A percentile compares a stretch with the other conserved stretches of the same genome.
Evolutionary conservation across 139 green algal genomes (phyloP).

Genomic region (Dunaliella primolecta): DNA sequence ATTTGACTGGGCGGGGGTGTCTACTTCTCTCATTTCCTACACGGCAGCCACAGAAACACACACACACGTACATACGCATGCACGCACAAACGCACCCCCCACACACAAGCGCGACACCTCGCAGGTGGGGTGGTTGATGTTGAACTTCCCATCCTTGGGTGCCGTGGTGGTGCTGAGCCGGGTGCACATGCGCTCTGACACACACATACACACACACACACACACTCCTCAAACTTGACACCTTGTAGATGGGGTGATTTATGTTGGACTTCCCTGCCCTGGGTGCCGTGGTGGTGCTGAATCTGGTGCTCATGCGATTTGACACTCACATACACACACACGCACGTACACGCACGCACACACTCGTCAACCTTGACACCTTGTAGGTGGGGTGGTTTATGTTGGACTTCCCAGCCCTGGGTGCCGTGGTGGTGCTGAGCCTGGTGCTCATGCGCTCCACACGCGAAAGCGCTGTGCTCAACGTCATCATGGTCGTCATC

Average conservation of each 20-base stretch:
- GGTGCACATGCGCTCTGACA: conserved; percentile 64
- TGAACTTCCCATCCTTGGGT: conserved; percentile 61
- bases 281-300: conserved; percentile 38
- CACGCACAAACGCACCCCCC: neutral
- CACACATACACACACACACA: neutral
- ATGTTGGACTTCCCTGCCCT: conserved; percentile 66
- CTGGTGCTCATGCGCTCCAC: conserved; percentile 66
- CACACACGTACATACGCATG: neutral
- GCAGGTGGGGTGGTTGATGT: conserved; percentile 29
- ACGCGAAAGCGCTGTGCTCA: conserved; percentile 68
- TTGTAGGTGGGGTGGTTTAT: conserved; percentile 29
- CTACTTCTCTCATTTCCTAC: no score
- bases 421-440: conserved; percentile 40
- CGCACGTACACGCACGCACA: neutral
- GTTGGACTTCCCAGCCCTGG: conserved; percentile 61
- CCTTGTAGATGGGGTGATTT: conserved; percentile 24
- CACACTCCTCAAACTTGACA: no score
- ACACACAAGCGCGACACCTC: no score
- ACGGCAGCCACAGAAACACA: no score
- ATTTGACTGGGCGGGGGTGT: conserved; percentile 11
- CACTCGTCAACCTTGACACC: neutral
- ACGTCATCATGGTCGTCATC: conserved; percentile 48
- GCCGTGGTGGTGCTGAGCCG: conserved; percentile 40
- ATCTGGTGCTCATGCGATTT: conserved; percentile 53
- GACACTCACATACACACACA: neutral